These are phyloP conservation scores for Wickerhamomyces xylosicus DNA, from an alignment of 805 yeast genomes.

Conservation along the genomic window DNA sequence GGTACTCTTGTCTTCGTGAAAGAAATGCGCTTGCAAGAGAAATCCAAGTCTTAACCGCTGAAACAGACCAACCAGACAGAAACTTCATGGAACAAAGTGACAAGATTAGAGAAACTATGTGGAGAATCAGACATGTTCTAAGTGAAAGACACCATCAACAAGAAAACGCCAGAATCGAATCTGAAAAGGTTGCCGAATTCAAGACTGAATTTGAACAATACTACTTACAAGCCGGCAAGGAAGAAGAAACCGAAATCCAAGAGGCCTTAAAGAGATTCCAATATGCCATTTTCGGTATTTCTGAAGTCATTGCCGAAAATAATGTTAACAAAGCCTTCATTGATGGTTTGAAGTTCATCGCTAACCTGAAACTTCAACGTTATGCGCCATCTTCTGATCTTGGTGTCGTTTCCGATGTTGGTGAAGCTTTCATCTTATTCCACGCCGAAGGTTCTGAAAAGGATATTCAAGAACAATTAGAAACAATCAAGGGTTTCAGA, in stretches of 20 bases:
- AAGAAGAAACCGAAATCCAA: constrained; percentile 48
- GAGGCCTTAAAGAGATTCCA: constrained; percentile 72
- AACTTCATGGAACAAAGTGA: constrained; percentile 20
- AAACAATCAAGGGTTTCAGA: constrained; percentile 37
- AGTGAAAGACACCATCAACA: constrained; percentile 75
- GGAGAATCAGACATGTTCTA: constrained; percentile 76
- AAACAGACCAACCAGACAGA: constrained; percentile 29
- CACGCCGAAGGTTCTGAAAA: constrained; percentile 32
- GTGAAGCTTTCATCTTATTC: constrained; percentile 40
- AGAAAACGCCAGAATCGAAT: constrained; percentile 40
- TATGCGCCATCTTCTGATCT: constrained; percentile 28
- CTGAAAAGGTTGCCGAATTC: constrained; percentile 33
- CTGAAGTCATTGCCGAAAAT: constrained; percentile 49
- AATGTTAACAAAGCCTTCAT: constrained; percentile 48
- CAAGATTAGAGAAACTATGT: constrained; percentile 50
- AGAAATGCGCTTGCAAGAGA: constrained; percentile 75
- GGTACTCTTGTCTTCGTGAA: constrained; percentile 84
- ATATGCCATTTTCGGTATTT: constrained; percentile 78
- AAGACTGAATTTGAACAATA: constrained; percentile 45
- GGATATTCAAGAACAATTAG: constrained; percentile 29
- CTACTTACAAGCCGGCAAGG: constrained; percentile 45
- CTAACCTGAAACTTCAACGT: constrained; percentile 54
- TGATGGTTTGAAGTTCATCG: constrained; percentile 59
- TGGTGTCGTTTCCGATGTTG: constrained; percentile 17
- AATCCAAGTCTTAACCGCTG: constrained; percentile 41